Percentiles rank a stretch among this genome's conserved stretches.
These are phyloP conservation scores for Panicum virgatum DNA, from an alignment of 202 grass and related monocot species.

Conservation along the genomic window DNA sequence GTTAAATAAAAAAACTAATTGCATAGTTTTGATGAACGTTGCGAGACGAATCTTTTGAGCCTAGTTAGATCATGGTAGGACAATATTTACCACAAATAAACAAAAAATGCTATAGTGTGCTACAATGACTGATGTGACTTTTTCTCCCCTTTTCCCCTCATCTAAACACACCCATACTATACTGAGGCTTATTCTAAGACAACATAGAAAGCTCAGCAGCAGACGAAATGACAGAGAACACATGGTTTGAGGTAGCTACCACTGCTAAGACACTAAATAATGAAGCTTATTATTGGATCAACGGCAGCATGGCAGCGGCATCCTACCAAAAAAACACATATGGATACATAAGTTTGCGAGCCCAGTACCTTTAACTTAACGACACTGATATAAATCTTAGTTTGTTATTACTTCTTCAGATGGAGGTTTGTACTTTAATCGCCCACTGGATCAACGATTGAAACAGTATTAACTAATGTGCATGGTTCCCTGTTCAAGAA, in stretches of 20 bases:
- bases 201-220: neutral
- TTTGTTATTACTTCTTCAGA: neutral
- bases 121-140: no score
- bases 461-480: neutral
- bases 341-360: neutral
- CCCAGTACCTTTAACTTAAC: neutral
- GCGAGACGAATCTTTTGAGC: no score
- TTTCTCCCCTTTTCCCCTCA: no score
- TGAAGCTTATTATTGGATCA: neutral
- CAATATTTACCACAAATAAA: no score
- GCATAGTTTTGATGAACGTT: no score
- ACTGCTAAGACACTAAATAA: neutral
- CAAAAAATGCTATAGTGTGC: no score
- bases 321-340: neutral
- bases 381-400: neutral
- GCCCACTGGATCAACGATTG: neutral
- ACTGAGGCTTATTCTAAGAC: neutral
- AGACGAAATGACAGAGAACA: neutral
- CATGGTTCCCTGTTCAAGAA: slow-evolving; percentile 10
- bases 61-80: no score
- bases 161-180: no score
- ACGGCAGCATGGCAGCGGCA: neutral
- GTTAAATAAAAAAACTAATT: no score
- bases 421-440: neutral
- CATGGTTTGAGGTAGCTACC: neutral